These are phyloP conservation scores for Penicillium parvum DNA, from an alignment of 495 filamentous ascomycete genomes.

Conservation along the genomic window DNA sequence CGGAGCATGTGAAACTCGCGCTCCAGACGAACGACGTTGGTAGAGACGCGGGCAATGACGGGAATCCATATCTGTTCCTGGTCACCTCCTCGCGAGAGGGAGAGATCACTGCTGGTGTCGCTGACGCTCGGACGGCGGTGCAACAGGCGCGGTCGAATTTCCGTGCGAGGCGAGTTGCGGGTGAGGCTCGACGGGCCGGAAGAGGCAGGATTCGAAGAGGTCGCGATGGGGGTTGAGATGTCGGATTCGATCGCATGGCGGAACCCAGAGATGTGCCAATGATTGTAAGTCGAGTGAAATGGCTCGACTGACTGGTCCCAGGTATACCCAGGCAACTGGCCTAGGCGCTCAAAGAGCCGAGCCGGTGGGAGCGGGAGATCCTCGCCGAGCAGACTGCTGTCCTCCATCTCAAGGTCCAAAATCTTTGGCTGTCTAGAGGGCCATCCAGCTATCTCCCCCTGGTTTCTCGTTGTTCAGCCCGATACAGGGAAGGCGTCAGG, in stretches of 20 bases:
- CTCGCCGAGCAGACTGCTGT: constrained; percentile 46
- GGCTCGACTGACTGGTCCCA: constrained; percentile 68
- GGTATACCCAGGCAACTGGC: constrained; percentile 66
- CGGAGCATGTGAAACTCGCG: constrained; percentile 77
- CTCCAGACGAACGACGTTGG: constrained; percentile 74
- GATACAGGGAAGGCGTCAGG: constrained; percentile 1
- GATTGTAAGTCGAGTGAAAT: constrained; percentile 80
- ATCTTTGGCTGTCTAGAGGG: constrained; percentile 2
- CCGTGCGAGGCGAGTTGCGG: constrained; percentile 44
- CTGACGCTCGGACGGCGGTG: constrained; percentile 44
- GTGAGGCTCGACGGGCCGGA: constrained; percentile 43
- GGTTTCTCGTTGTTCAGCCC: background rate
- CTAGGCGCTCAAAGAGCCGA: constrained; percentile 67
- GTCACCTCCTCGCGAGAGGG: constrained; percentile 34
- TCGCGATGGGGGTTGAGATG: constrained; percentile 40
- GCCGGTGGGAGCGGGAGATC: constrained; percentile 64
- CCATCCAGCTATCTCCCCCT: constrained; percentile 16
- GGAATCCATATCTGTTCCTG: constrained; percentile 42
- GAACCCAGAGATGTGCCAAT: constrained; percentile 62
- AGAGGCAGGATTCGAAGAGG: constrained; percentile 28
- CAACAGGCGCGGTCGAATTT: constrained; percentile 24
- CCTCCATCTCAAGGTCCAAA: constrained; percentile 31
- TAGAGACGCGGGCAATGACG: constrained; percentile 74
- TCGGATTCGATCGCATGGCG: constrained; percentile 40
- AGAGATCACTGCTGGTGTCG: constrained; percentile 49